Evolutionary conservation across 2,329 filamentous ascomycete genomes (phyloP).

Genomic region (Claviceps sp.): DNA sequence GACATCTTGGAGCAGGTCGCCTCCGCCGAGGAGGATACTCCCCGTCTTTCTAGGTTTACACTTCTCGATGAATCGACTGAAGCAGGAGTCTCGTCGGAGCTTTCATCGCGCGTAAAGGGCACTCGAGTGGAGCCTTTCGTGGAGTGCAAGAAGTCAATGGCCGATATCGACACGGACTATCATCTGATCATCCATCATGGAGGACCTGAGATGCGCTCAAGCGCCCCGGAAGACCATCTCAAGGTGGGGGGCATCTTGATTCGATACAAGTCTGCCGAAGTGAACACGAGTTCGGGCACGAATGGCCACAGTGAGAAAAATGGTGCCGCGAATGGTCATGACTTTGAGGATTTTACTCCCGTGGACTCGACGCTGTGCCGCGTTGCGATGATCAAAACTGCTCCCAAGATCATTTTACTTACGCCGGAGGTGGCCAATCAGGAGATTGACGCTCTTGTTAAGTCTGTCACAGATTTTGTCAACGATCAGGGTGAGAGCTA

Average conservation of each 20-base stretch:
- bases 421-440: not conserved
- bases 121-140: slow-evolving; percentile 13
- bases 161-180: slow-evolving; percentile 16
- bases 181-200: slow-evolving; percentile 19
- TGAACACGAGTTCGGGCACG: not conserved
- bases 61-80: slow-evolving; percentile 12
- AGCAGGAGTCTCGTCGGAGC: slow-evolving; percentile 1
- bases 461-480: not conserved
- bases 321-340: not conserved
- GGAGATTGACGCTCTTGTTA: not conserved
- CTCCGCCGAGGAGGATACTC: slow-evolving; percentile 11
- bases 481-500: not conserved
- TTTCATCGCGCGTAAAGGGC: slow-evolving; percentile 6
- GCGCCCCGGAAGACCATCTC: slow-evolving; percentile 13
- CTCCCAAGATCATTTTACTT: slow-evolving; percentile 1
- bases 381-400: not conserved
- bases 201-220: slow-evolving; percentile 7
- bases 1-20: slow-evolving; percentile 16
- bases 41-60: slow-evolving; percentile 22
- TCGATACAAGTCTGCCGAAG: not conserved
- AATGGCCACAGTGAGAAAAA: not conserved
- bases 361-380: not conserved
- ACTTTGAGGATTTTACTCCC: not conserved
- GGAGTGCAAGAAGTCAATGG: slow-evolving; percentile 14
- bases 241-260: slow-evolving; percentile 17